Conservation (phyloP, 1,284 basidiomycete genomes). For the Cyathus olla region DNA sequence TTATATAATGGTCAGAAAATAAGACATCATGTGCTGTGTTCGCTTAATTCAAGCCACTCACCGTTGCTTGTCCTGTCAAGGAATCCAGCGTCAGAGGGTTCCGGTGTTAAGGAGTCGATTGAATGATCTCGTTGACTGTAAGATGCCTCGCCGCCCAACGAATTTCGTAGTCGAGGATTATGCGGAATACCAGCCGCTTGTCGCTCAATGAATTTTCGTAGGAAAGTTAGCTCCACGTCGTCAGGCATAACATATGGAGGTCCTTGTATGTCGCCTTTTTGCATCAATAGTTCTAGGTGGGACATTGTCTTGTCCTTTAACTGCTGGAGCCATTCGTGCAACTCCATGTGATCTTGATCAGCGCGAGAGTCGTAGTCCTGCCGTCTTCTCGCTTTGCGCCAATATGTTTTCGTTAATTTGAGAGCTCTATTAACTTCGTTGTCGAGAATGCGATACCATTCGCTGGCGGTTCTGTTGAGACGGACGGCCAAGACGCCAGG, state of each 20-base stretch:
- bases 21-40: too few relatives aligned
- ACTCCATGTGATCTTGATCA: constrained; percentile 87
- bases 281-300: constrained; percentile 84
- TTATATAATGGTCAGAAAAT: not conserved
- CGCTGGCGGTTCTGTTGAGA: constrained; percentile 78
- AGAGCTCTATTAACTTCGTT: constrained; percentile 80
- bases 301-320: constrained; percentile 88
- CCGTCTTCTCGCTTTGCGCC: constrained; percentile 79
- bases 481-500: constrained; percentile 81
- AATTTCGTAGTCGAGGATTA: constrained; percentile 78
- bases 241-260: constrained; percentile 85
- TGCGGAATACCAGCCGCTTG: constrained; percentile 77
- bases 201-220: constrained; percentile 83
- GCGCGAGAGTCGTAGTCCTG: constrained; percentile 86
- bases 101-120: constrained; percentile 63
- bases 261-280: constrained; percentile 85
- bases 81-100: constrained; percentile 61
- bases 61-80: constrained; percentile 45
- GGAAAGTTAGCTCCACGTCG: constrained; percentile 78
- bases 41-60: constrained; percentile 43
- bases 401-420: constrained; percentile 85
- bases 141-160: constrained; percentile 43
- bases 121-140: constrained; percentile 57
- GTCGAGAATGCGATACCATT: constrained; percentile 83
- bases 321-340: constrained; percentile 86